Conservation (phyloP, 352 stramenopile genomes). For the Globisporangium carolinianum region DNA sequence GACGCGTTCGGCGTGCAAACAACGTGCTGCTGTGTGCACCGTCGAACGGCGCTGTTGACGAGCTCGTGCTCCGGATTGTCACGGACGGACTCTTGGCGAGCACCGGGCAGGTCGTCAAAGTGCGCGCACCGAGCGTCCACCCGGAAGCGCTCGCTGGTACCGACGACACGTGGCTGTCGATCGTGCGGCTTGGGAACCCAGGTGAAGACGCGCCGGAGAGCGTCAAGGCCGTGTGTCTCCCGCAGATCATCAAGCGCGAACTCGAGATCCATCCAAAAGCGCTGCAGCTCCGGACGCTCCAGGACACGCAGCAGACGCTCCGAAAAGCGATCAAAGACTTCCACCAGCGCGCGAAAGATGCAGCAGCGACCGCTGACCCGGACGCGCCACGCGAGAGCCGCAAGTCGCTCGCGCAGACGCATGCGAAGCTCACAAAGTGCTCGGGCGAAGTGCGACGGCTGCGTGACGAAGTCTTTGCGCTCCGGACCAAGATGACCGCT, state of each 20-base stretch:
- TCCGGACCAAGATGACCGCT: slow-evolving; percentile 71
- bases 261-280: slow-evolving; percentile 80
- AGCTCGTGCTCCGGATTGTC: slow-evolving; percentile 84
- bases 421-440: slow-evolving; percentile 63
- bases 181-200: slow-evolving; percentile 76
- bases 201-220: slow-evolving; percentile 63
- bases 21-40: slow-evolving; percentile 85
- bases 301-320: slow-evolving; percentile 60
- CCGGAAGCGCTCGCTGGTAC: slow-evolving; percentile 21
- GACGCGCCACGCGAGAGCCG: slow-evolving; percentile 22
- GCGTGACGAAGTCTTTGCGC: slow-evolving; percentile 68
- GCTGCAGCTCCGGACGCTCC: slow-evolving; percentile 46
- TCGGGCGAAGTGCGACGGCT: slow-evolving; percentile 77
- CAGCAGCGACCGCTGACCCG: slow-evolving; percentile 7
- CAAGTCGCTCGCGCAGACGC: slow-evolving; percentile 64
- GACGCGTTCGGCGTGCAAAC: slow-evolving; percentile 28
- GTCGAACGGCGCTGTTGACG: slow-evolving; percentile 89
- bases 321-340: slow-evolving; percentile 64
- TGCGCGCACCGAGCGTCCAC: slow-evolving; percentile 67
- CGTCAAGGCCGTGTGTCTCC: slow-evolving; percentile 73
- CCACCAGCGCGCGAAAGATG: slow-evolving; percentile 55
- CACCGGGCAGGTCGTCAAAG: slow-evolving; percentile 35
- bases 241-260: slow-evolving; percentile 76
- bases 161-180: slow-evolving; percentile 46
- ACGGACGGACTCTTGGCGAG: slow-evolving; percentile 74